Evolutionary conservation across 2,329 filamentous ascomycete genomes (phyloP).

Genomic region (Cercospora sp.): DNA sequence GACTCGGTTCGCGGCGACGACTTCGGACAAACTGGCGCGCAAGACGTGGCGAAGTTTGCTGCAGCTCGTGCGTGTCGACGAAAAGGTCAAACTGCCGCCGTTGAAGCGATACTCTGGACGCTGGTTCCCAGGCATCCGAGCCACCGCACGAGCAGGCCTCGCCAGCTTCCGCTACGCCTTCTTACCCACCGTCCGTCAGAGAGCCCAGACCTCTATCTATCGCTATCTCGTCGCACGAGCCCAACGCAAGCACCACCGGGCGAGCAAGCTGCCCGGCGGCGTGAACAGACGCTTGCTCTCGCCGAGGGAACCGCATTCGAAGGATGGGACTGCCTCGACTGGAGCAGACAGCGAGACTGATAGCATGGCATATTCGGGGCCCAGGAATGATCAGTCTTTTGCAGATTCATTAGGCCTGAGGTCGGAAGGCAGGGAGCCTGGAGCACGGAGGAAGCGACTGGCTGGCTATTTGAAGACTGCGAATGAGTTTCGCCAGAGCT

Average conservation of each 20-base stretch:
- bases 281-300: conserved; percentile 4
- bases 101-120: conserved; percentile 13
- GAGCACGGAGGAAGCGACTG: conserved; percentile 74
- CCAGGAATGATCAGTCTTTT: conserved; percentile 36
- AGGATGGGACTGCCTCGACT: conserved; percentile 36
- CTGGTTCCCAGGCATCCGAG: conserved; percentile 56
- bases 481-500: conserved; percentile 69
- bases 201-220: conserved; percentile 74
- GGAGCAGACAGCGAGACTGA: not conserved
- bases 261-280: conserved; percentile 19
- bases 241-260: conserved; percentile 31
- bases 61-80: conserved; percentile 20
- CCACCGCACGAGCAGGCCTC: conserved; percentile 65
- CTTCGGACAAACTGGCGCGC: conserved; percentile 30
- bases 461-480: conserved; percentile 71
- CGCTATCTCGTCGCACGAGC: conserved; percentile 38
- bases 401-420: conserved; percentile 38
- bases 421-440: conserved; percentile 56
- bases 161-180: conserved; percentile 72
- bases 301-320: conserved; percentile 9
- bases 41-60: conserved; percentile 33
- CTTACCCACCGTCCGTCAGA: conserved; percentile 68
- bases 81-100: conserved; percentile 2
- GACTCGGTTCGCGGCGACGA: not conserved
- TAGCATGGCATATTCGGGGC: conserved; percentile 38